These are phyloP conservation scores for Eucommia ulmoides DNA, from an alignment of 257 asterid species.

Conservation along the genomic window DNA sequence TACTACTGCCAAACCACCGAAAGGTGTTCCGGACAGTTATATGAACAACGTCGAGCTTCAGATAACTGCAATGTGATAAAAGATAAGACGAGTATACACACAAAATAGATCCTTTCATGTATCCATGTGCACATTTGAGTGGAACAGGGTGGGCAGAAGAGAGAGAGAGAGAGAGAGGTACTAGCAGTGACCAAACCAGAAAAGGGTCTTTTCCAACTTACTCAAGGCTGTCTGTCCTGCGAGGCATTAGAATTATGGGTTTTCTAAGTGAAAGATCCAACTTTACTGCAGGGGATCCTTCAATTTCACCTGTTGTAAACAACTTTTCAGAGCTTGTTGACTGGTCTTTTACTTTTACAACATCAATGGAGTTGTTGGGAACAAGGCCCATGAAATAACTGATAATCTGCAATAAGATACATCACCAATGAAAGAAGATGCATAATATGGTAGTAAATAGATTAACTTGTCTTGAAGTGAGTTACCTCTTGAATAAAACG, in stretches of 20 bases:
- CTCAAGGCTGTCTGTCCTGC: constrained; percentile 77
- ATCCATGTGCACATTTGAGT: too few species aligned
- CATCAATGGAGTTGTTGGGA: constrained; percentile 62
- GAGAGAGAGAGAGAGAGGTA: too few species aligned
- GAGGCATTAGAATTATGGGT: constrained; percentile 93
- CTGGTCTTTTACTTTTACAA: constrained; percentile 69
- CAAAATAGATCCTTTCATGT: too few species aligned
- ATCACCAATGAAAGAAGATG: constrained; percentile 6
- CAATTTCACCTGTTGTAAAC: constrained; percentile 71
- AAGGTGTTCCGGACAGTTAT: constrained; percentile 81
- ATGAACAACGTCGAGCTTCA: constrained; percentile 96
- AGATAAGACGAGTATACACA: constrained; percentile 2
- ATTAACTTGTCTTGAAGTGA: constrained; percentile 6
- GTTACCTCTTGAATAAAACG: constrained; percentile 92
- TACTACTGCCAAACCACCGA: constrained; percentile 72
- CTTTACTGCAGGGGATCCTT: constrained; percentile 93
- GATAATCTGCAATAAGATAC: constrained; percentile 38
- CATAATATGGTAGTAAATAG: constrained; percentile 5
- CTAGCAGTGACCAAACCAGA: too few species aligned
- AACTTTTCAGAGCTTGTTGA: constrained; percentile 65
- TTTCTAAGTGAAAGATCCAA: constrained; percentile 80
- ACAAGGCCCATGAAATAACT: constrained; percentile 95
- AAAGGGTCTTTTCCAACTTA: constrained; percentile 46
- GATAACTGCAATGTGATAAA: constrained; percentile 48
- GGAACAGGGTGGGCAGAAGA: too few species aligned